Base-by-base conservation (phyloP, 2,329 filamentous ascomycete genomes). In the Penicillium palitans region DNA sequence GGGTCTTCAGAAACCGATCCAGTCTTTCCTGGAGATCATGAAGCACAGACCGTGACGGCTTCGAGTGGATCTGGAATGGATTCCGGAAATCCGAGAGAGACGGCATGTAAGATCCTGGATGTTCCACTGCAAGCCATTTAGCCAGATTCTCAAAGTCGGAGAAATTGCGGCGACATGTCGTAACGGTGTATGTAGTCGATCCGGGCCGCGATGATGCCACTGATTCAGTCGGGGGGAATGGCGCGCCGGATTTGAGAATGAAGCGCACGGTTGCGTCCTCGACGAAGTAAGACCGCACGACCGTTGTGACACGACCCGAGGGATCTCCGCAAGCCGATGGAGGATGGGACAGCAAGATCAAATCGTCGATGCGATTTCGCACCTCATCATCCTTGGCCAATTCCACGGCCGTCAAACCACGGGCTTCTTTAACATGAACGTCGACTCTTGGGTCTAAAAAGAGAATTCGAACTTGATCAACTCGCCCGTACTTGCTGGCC, bases 311-410 rank as follows among this genome's bases (percentile, higher is more conserved):
- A 25, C 93, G 86, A 4, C 89, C 89, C 65, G 96, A 91, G 10
- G 84, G 81, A 12, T 86, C 87, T 6, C 90, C 82, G 27, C 68
- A 66, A 21, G 66, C 64, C 8, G 70, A 70, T 21, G 73, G 71
- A 1, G 84, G 81, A 72, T 87, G 87, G 21, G 90, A 90, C 63
- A 99, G 89, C 10, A 99, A 79, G 1, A 93, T 88, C 62, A 99
- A 81, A 72, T 99, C 95, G 71, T 99, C 95, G 62, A 99, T 97
- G 67, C 91, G 88, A 76, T 98, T 99, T 40, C 95, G 87, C 27
- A 99, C 90, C 66, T 99, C 95, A 71, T 99, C 95, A 68, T 99
- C 96, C 73, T 99, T 99, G 50, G 96, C 95, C 47, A 99, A 82
- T 75, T 99, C 95, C 7, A 98, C 92, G 8, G 95, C 95, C 8